Base-by-base conservation (phyloP, 768 basidiomycete genomes). In the Mycena capillaripes region DNA sequence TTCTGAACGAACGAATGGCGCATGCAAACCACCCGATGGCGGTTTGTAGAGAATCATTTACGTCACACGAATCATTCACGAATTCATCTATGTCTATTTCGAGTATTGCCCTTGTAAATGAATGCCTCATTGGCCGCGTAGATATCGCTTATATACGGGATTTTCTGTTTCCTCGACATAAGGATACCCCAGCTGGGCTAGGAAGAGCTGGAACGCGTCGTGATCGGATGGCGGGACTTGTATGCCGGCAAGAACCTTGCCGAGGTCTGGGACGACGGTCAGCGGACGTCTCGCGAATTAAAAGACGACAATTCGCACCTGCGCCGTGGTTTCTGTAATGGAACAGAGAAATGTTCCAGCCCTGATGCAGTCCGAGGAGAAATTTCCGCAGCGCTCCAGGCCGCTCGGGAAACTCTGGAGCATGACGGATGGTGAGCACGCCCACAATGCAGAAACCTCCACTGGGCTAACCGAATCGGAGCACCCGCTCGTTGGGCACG, bases 241-340 rank as follows among this genome's bases (percentile, higher is more conserved):
- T 62, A 99, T 92, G 2, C 96, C 98, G 4, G 97, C 95, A 59
- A 99, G 84, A 4, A 99, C 94, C 81, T 93, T 97, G 29, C 96
- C 96, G 30, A 98, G 85, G 79, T 99, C 97, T 97, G 42, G 62
- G 27, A 71, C 40, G 59, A 70, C 29, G 40, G 67, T 52, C 52
- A 67, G 42, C 36, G n/a, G 32, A 23, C 4, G 36, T 10, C n/a
- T 10, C 38, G 61, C 40, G 34, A 36, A n/a, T 29, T 46, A 42
- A 62, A n/a, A 48, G 11, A 34, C 3, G 16, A 55, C 42, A 62
- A 46, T 25, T 34, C 92, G 69, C 75, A 95, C 97, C 97, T 79
- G 94, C 96, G 34, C 98, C 98, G 70, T 99, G 97, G 80, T 99
- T 98, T 66, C 98, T 89, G 82, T 99, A 99, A 81, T 99, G 98